A percentile compares a stretch with the other conserved stretches of the same genome.
These are phyloP conservation scores for Ensete ventricosum DNA, from an alignment of 176 grass and related monocot genomes.

Conservation along the genomic window DNA sequence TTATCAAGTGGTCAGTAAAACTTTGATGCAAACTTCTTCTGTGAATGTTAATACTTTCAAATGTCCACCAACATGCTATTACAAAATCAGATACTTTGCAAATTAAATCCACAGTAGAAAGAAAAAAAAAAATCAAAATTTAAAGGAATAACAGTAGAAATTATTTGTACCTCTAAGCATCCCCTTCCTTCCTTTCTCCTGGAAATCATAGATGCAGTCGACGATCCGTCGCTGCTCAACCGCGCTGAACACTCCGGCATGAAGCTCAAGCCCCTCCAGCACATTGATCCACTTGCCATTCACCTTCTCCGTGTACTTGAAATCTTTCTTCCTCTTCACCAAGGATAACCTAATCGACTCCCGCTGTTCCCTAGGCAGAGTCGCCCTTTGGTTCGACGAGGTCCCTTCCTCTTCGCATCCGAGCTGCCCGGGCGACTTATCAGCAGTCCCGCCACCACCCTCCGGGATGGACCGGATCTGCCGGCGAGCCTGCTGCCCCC, in stretches of 20 bases:
- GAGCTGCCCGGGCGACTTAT: background rate
- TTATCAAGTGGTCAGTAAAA: no score
- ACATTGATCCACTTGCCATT: conserved; percentile 31
- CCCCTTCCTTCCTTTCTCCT: conserved; percentile 25
- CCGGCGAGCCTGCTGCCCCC: background rate
- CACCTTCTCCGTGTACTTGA: conserved; percentile 37
- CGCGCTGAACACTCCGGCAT: conserved; percentile 39
- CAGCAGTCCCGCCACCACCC: no score
- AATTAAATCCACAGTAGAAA: background rate
- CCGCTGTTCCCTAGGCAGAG: background rate
- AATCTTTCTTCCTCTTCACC: conserved; percentile 29
- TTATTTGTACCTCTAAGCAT: conserved; percentile 29
- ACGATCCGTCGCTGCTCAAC: conserved; percentile 35
- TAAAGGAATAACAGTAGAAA: background rate
- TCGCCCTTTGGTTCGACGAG: no score
- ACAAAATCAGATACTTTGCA: no score
- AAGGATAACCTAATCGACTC: conserved; percentile 9
- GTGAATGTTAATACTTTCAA: no score
- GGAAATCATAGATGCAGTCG: conserved; percentile 26
- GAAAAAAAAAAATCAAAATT: background rate
- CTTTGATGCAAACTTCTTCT: no score
- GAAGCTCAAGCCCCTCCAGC: conserved; percentile 46
- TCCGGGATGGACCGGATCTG: background rate
- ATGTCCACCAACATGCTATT: no score
- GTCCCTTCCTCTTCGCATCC: background rate